Evolutionary conservation across 495 filamentous ascomycete genomes (phyloP), one percentile per base, ranked within the genome.

Genomic region (Baudoinia panamericana): DNA sequence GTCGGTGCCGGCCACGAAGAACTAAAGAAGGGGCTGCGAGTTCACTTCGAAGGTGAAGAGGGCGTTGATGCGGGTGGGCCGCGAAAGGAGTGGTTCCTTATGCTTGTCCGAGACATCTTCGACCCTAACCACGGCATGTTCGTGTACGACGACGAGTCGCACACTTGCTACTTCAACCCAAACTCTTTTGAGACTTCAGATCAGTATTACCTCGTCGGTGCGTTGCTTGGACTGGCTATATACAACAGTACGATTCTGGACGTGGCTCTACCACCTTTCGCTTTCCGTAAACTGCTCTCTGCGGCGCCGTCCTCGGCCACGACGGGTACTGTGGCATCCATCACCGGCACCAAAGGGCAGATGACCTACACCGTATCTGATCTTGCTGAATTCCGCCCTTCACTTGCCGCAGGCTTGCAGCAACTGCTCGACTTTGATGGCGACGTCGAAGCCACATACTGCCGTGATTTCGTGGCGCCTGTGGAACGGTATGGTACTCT

Each of bases 231-330:
- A 3, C 70, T 96, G 18, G 87, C 87, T 15, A 93, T 96, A 51
- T 93, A 96, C 65, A 94, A 96, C 60, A 92, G 84, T 1, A 96
- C 84, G 2, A 94, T 96, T 51, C 68, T 96, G 5, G 87, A 96
- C 53, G 71, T 96, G 32, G 80, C 83, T 7, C 66, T 96, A 12
- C 87, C 87, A 4, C 85, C 88, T n/a, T 93, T 93, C 56, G 78
- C 79, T 1, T 96, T 94, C 57, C 76, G 83, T 47, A 94, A 93
- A 59, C 64, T 94, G 20, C 66, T 94, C 30, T 78, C 80, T 13
- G 70, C 80, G 13, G 78, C 76, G 5, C 78, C 82, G 5, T 59
- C 63, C 12, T 63, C 69, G 6, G 10, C 34, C 8, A 15, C 30
- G n/a, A 47, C 19, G 18, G 27, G 28, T 12, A 38, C 59, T 67